These are phyloP conservation scores for Teunomyces gatunensis DNA, from an alignment of 805 yeast genomes.

Conservation along the genomic window DNA sequence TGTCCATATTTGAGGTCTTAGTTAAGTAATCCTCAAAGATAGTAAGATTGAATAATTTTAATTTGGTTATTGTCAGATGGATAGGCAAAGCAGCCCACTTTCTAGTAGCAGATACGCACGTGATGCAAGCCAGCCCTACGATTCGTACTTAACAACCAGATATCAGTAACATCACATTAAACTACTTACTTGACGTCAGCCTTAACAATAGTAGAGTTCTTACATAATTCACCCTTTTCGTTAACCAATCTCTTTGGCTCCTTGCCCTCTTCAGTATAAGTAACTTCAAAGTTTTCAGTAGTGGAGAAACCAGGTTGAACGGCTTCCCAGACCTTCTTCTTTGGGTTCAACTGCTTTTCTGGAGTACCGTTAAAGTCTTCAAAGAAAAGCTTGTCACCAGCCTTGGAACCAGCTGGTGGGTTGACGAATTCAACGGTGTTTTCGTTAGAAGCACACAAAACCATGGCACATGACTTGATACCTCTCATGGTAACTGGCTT, in stretches of 20 bases:
- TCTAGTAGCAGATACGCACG: no score
- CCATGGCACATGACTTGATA: slow-evolving; percentile 94
- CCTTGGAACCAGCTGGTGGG: slow-evolving; percentile 89
- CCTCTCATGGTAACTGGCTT: slow-evolving; percentile 99
- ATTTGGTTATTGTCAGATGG: no score
- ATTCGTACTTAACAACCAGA: not conserved
- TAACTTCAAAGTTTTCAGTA: slow-evolving; percentile 68
- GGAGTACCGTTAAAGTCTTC: slow-evolving; percentile 89
- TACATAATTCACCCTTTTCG: slow-evolving; percentile 73
- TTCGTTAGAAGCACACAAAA: slow-evolving; percentile 83
- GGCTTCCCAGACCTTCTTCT: slow-evolving; percentile 97
- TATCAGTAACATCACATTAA: slow-evolving; percentile 1
- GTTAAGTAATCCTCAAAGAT: no score
- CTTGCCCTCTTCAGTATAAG: slow-evolving; percentile 78
- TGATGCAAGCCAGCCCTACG: not conserved
- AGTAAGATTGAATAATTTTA: no score
- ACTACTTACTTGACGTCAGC: slow-evolving; percentile 71
- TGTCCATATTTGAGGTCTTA: no score
- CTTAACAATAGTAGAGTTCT: slow-evolving; percentile 64
- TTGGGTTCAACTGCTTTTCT: slow-evolving; percentile 90
- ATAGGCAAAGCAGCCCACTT: no score
- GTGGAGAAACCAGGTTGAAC: slow-evolving; percentile 91
- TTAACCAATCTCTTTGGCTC: slow-evolving; percentile 72
- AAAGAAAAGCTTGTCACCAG: slow-evolving; percentile 96
- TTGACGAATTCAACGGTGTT: slow-evolving; percentile 82